Conservation (phyloP, 768 basidiomycete species). For the Thelephora ganbajun region DNA sequence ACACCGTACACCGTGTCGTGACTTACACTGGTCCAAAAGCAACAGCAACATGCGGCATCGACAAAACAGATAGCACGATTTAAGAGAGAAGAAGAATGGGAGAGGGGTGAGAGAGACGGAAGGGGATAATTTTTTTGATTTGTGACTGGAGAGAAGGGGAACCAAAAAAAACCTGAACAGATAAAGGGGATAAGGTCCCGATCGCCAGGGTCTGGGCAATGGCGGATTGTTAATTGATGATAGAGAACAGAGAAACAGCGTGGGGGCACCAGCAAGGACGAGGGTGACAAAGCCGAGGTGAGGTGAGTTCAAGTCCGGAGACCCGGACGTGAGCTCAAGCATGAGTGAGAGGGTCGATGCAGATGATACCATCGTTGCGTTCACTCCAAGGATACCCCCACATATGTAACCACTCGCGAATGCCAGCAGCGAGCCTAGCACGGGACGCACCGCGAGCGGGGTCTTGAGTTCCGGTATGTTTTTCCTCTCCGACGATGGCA, state of each 20-base stretch:
- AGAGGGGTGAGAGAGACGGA: no score
- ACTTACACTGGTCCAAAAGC: no score
- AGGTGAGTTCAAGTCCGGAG: not conserved
- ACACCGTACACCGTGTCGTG: no score
- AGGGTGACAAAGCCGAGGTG: not conserved
- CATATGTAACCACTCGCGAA: constrained; percentile 82
- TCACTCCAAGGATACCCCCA: constrained; percentile 98
- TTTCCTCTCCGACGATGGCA: constrained; percentile 88
- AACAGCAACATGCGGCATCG: no score
- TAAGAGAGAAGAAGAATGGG: no score
- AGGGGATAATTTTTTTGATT: no score
- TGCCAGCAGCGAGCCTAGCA: constrained; percentile 69
- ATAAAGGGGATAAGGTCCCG: no score
- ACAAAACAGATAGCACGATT: no score
- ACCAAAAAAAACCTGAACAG: no score
- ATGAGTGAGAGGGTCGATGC: constrained; percentile 78
- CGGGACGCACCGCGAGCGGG: constrained; percentile 68
- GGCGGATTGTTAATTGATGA: no score
- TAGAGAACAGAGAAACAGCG: not conserved
- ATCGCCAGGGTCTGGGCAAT: no score
- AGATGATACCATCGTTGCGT: constrained; percentile 68
- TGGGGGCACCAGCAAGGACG: not conserved
- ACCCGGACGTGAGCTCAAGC: constrained; percentile 7
- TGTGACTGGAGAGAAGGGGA: no score
- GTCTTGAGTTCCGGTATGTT: constrained; percentile 90